Evolutionary conservation across 2,329 filamentous ascomycete species (phyloP).

Genomic region (Ceratocystis huliohia): DNA sequence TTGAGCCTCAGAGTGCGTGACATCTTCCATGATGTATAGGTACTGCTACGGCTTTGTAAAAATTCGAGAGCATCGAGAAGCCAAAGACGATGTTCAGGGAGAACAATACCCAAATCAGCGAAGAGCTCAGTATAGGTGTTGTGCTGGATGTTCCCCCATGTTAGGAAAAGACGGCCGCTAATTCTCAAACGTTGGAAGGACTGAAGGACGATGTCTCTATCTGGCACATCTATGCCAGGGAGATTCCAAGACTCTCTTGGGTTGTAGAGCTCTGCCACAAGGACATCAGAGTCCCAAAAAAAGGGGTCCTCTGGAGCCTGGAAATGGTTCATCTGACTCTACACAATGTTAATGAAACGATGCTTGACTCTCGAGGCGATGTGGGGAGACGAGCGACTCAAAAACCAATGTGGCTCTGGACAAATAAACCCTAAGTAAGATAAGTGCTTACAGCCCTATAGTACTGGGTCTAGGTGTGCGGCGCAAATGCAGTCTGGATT

Average conservation of each 20-base stretch:
- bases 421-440: no score
- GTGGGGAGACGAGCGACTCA: background rate
- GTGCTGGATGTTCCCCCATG: slow-evolving; percentile 35
- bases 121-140: slow-evolving; percentile 39
- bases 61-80: slow-evolving; percentile 18
- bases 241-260: slow-evolving; percentile 36
- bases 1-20: background rate
- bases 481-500: no score
- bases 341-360: background rate
- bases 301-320: slow-evolving; percentile 49
- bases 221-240: slow-evolving; percentile 27
- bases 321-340: slow-evolving; percentile 2
- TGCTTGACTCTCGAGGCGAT: background rate
- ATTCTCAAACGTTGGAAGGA: slow-evolving; percentile 50
- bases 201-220: slow-evolving; percentile 35
- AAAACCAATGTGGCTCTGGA: no score
- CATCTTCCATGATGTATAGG: slow-evolving; percentile 20
- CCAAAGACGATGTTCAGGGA: slow-evolving; percentile 36
- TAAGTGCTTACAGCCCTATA: no score
- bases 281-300: slow-evolving; percentile 55
- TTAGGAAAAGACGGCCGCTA: slow-evolving; percentile 52
- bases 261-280: slow-evolving; percentile 54
- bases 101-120: slow-evolving; percentile 42
- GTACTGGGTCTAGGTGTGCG: no score
- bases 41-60: slow-evolving; percentile 22